These are phyloP conservation scores for Metarhizium album DNA, from an alignment of 2,329 filamentous ascomycete genomes.

Conservation along the genomic window DNA sequence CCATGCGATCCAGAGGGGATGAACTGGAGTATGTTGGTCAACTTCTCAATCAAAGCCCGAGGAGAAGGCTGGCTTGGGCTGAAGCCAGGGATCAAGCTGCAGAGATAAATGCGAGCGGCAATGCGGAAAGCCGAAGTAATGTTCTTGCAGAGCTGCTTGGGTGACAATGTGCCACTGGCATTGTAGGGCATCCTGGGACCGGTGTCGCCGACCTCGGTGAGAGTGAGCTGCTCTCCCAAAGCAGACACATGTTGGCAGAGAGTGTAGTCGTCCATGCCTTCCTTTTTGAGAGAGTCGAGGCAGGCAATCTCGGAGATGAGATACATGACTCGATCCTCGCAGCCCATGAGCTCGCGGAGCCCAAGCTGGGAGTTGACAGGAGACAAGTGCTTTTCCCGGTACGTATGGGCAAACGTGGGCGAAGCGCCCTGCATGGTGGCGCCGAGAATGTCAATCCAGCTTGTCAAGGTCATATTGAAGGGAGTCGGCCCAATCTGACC, in stretches of 20 bases:
- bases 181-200: conserved; percentile 51
- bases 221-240: conserved; percentile 76
- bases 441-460: conserved; percentile 96
- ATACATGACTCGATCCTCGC: conserved; percentile 95
- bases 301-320: conserved; percentile 96
- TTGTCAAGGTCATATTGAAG: conserved; percentile 89
- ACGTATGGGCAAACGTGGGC: conserved; percentile 86
- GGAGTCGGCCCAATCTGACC: conserved; percentile 49
- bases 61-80: conserved; percentile 64
- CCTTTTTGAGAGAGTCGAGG: conserved; percentile 75
- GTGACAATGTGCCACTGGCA: conserved; percentile 63
- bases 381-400: conserved; percentile 85
- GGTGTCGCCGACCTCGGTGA: conserved; percentile 58
- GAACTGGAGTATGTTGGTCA: conserved; percentile 64
- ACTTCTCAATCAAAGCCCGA: conserved; percentile 64
- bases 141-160: conserved; percentile 76
- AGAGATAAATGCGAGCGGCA: conserved; percentile 92
- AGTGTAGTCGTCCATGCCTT: conserved; percentile 74
- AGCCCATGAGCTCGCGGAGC: conserved; percentile 89
- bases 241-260: conserved; percentile 83
- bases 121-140: conserved; percentile 86
- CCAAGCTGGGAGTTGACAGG: conserved; percentile 51
- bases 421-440: conserved; percentile 82
- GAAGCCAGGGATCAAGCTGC: conserved; percentile 85
- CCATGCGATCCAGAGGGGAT: conserved; percentile 74